Base-by-base conservation (phyloP, 495 filamentous ascomycete species). In the Annulohypoxylon moriforme region DNA sequence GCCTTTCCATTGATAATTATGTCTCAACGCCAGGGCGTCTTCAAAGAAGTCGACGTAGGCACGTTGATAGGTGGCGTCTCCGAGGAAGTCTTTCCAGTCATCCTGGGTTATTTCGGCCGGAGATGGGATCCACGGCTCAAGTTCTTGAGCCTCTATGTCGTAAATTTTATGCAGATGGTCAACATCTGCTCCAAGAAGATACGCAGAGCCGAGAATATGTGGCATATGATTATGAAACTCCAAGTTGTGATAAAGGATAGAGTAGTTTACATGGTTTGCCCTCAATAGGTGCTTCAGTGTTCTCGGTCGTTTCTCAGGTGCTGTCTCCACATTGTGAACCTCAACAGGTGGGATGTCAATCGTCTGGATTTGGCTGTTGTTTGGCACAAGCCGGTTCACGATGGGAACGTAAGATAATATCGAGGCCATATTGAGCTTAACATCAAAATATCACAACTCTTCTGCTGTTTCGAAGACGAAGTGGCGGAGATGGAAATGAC, bases 1-100 rank as follows among this genome's bases (percentile, higher is more conserved):
- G 38, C 82, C 79, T 75, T 91, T 93, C 94, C 94, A 98, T 77
- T 96, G 87, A 79, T 97, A 98, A 38, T 86, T 84, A 60, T 89
- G 84, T 29, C 86, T 85, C 72, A 89, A 80, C 5, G 91, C 93
- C 46, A 98, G 80, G 66, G 92, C 86, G 77, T 98, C 94, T 76
- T 97, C 94, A 74, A 96, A 98, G 73, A 94, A 96, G 77, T 98
- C 93, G 18, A 98, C 81, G 75, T 89, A 98, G 3, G 95, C 94
- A 29, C 96, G 85, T 76, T 99, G 92, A 76, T 97, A 97, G 82
- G 84, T 83, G 75, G 86, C 82, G 71, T 92, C 85, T 38, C 94
- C 93, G 18, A 98, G 77, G 78, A 88, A 94, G 62, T 93, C 89
- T 73, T 90, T 85, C 96, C 96, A 98, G 76, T 98, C 96, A 46